These are phyloP conservation scores for Cornus florida DNA, from an alignment of 148 eudicot genomes.

Conservation along the genomic window DNA sequence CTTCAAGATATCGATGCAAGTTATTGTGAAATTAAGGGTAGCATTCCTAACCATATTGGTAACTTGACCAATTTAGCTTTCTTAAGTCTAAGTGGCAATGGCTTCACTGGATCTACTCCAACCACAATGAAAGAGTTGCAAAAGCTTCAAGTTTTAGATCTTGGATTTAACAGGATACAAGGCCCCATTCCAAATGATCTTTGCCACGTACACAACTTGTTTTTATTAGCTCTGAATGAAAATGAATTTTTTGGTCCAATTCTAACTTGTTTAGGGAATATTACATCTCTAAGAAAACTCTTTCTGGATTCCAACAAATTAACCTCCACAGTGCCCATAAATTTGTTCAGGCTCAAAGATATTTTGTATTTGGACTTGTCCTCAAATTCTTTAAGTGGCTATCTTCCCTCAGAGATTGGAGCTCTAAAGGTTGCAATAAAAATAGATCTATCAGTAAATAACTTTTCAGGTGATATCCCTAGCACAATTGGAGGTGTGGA, in stretches of 20 bases:
- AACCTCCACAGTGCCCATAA: conserved; percentile 10
- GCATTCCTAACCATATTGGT: conserved; percentile 20
- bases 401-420: conserved; percentile 7
- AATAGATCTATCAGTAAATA: conserved; percentile 8
- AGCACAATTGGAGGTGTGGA: not conserved
- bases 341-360: conserved; percentile 7
- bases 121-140: not conserved
- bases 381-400: conserved; percentile 9
- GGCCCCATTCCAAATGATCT: conserved; percentile 20
- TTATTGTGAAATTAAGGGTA: conserved; percentile 5
- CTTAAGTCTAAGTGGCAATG: conserved; percentile 9
- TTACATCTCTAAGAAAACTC: conserved; percentile 16
- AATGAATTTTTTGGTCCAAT: no score
- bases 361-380: conserved; percentile 4
- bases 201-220: not conserved
- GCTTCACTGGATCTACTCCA: conserved; percentile 24
- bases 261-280: conserved; percentile 17
- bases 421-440: not conserved
- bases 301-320: conserved; percentile 12
- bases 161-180: not conserved
- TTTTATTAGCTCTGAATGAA: not conserved
- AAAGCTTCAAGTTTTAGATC: conserved; percentile 7
- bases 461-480: conserved; percentile 5
- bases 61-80: conserved; percentile 10
- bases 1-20: not conserved